These are phyloP conservation scores for Acephala macrosclerotiorum DNA, from an alignment of 2,329 filamentous ascomycete species.

Conservation along the genomic window DNA sequence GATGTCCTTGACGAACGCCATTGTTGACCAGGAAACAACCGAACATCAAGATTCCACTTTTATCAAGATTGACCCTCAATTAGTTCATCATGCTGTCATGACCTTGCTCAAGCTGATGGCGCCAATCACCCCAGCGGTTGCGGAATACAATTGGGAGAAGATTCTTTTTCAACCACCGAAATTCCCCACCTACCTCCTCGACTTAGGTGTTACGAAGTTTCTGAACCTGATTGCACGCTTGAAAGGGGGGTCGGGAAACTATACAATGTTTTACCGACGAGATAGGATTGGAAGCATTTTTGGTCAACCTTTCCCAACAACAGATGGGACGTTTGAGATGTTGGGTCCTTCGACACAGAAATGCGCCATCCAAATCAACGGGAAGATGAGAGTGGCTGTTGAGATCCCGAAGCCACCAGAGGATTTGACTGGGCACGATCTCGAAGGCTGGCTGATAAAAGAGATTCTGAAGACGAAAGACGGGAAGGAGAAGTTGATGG, in stretches of 20 bases:
- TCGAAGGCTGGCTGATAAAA: slow-evolving; percentile 67
- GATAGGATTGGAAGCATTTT: slow-evolving; percentile 47
- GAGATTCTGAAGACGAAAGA: slow-evolving; percentile 68
- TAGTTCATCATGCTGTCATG: slow-evolving; percentile 49
- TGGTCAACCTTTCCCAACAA: slow-evolving; percentile 62
- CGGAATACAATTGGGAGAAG: slow-evolving; percentile 80
- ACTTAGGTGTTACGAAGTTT: neutral
- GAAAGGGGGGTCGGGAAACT: too few species aligned
- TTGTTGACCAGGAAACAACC: slow-evolving; percentile 53
- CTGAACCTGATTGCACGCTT: neutral
- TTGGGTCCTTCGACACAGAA: slow-evolving; percentile 57
- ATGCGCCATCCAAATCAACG: slow-evolving; percentile 80
- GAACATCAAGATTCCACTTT: neutral
- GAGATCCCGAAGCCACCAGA: slow-evolving; percentile 62
- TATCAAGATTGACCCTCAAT: neutral
- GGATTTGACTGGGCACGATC: slow-evolving; percentile 49
- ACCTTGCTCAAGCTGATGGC: slow-evolving; percentile 76
- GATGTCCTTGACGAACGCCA: slow-evolving; percentile 79
- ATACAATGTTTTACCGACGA: too few species aligned
- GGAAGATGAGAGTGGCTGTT: slow-evolving; percentile 75
- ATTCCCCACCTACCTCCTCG: neutral
- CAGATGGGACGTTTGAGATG: slow-evolving; percentile 58
- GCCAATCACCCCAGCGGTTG: slow-evolving; percentile 80
- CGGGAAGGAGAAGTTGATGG: slow-evolving; percentile 57
- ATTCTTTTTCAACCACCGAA: slow-evolving; percentile 48